Evolutionary conservation across 2,329 filamentous ascomycete genomes (phyloP).

Genomic region (Metarhizium brunneum): DNA sequence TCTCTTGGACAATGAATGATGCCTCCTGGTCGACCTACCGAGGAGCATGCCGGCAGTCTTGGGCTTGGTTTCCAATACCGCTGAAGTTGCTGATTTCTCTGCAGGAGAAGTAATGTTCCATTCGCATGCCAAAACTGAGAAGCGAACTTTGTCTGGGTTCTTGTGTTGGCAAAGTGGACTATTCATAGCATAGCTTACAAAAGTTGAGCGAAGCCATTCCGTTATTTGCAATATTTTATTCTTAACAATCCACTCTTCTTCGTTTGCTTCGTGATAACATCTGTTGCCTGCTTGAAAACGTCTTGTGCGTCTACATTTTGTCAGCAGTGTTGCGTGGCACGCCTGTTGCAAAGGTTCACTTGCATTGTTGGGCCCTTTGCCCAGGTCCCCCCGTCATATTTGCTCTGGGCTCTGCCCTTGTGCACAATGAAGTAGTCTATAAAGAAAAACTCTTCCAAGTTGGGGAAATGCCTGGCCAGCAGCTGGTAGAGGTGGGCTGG

Average conservation of each 20-base stretch:
- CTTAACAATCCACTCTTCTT: conserved; percentile 24
- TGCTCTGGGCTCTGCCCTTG: conserved; percentile 9
- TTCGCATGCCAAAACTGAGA: conserved; percentile 32
- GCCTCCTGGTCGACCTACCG: background rate
- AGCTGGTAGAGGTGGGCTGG: conserved; percentile 36
- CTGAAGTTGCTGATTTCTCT: background rate
- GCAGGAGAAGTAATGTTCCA: conserved; percentile 19
- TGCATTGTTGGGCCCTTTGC: background rate
- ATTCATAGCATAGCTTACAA: conserved; percentile 25
- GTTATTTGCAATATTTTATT: conserved; percentile 25
- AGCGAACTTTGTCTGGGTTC: conserved; percentile 27
- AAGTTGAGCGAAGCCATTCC: conserved; percentile 29
- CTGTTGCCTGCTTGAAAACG: conserved; percentile 6
- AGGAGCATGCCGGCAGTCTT: background rate
- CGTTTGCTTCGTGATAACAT: conserved; percentile 25
- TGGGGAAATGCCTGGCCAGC: conserved; percentile 29
- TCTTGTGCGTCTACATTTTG: background rate
- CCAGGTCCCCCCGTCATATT: background rate
- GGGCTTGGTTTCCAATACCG: background rate
- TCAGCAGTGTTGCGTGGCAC: background rate
- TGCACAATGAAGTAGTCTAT: conserved; percentile 33
- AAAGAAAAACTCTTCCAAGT: conserved; percentile 34
- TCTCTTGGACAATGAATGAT: background rate
- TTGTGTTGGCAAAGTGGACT: conserved; percentile 22
- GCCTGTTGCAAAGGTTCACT: background rate